A percentile compares a stretch with the other conserved stretches of the same genome.
These are phyloP conservation scores for Gleditsia sinensis DNA, from an alignment of 306 rosid genomes.

Conservation along the genomic window DNA sequence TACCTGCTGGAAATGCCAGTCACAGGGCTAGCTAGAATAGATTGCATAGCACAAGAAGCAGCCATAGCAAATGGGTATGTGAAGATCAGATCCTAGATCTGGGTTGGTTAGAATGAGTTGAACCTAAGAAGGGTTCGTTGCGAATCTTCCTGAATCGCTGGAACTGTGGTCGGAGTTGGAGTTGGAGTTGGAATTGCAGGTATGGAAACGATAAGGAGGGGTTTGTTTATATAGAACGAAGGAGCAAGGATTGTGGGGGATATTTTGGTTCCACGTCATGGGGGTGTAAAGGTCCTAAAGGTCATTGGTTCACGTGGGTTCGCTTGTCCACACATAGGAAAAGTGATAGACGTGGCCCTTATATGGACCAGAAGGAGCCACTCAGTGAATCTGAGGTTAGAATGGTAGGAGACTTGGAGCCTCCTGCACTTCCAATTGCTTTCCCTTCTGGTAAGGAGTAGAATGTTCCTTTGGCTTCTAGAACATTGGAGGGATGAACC, in stretches of 20 bases:
- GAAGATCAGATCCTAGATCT: too few species aligned
- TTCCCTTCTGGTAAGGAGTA: background rate
- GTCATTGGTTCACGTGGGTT: slow-evolving; percentile 49
- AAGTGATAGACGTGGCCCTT: slow-evolving; percentile 41
- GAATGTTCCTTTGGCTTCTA: slow-evolving; percentile 22
- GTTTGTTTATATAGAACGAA: slow-evolving; percentile 35
- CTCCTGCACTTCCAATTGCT: background rate
- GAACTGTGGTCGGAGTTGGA: background rate
- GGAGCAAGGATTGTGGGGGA: slow-evolving; percentile 36
- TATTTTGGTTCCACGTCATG: slow-evolving; percentile 45
- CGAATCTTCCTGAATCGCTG: too few species aligned
- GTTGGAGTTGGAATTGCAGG: too few species aligned
- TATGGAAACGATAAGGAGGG: too few species aligned
- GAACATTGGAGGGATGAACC: background rate
- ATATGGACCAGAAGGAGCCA: background rate
- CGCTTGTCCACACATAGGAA: slow-evolving; percentile 40
- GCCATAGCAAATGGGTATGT: slow-evolving; percentile 37
- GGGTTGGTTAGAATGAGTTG: too few species aligned
- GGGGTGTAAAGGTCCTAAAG: slow-evolving; percentile 28
- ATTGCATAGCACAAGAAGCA: slow-evolving; percentile 48
- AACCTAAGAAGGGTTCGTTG: background rate
- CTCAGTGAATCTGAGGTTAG: slow-evolving; percentile 15
- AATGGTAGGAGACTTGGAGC: background rate
- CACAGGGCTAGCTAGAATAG: slow-evolving; percentile 38
- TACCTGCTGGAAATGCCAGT: slow-evolving; percentile 14